Conservation (phyloP, 2,329 filamentous ascomycete species). For the Ceratocystis eucalypticola region DNA sequence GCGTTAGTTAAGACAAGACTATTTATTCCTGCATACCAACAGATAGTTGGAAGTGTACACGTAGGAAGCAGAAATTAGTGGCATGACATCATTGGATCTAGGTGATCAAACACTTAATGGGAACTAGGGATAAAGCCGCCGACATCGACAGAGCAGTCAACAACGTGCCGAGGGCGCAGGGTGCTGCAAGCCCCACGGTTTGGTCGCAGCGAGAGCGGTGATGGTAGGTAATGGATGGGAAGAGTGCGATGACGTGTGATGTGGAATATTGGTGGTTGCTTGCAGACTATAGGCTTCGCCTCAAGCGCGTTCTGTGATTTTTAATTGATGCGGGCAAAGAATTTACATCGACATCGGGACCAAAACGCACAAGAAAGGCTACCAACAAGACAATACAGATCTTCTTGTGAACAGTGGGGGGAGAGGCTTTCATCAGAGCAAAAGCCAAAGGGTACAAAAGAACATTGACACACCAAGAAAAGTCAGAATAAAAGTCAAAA, state of each 20-base stretch:
- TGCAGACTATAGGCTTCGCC: too few species aligned
- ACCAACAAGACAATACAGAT: too few species aligned
- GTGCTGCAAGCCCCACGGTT: not conserved
- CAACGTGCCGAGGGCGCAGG: not conserved
- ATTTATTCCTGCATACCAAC: too few species aligned
- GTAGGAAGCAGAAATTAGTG: conserved; percentile 1
- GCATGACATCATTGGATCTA: conserved; percentile 8
- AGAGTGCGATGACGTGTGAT: too few species aligned
- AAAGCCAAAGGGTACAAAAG: not conserved
- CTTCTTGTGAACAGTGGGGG: too few species aligned
- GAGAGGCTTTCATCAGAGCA: not conserved
- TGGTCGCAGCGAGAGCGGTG: not conserved
- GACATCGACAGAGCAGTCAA: not conserved
- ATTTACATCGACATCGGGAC: not conserved
- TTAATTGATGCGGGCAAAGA: too few species aligned
- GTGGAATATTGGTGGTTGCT: too few species aligned
- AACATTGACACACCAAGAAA: not conserved
- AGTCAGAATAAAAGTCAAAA: not conserved
- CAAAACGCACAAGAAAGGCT: not conserved
- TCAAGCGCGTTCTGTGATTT: too few species aligned
- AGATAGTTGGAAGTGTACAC: not conserved
- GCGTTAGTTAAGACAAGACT: not conserved
- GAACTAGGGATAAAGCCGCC: conserved; percentile 3
- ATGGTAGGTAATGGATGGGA: not conserved
- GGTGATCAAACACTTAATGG: not conserved